Evolutionary conservation across 2,329 filamentous ascomycete genomes (phyloP).

Genomic region (Zymoseptoria pseudotritici): DNA sequence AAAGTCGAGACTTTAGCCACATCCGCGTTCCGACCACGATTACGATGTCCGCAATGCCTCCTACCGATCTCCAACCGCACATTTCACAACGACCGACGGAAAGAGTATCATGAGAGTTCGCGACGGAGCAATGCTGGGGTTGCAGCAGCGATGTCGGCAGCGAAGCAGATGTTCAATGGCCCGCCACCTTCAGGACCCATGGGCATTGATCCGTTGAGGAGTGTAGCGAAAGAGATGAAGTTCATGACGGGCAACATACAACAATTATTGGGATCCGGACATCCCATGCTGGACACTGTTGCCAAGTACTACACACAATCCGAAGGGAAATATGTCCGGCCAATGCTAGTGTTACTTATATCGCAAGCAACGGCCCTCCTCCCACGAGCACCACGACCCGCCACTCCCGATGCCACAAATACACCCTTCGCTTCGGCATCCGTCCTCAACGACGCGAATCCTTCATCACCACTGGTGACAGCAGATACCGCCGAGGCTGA

Average conservation of each 20-base stretch:
- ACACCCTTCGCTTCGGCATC: slow-evolving; percentile 52
- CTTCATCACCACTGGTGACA: slow-evolving; percentile 51
- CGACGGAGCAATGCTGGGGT: slow-evolving; percentile 52
- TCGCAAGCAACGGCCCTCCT: slow-evolving; percentile 82
- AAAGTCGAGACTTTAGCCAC: slow-evolving; percentile 20
- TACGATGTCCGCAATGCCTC: slow-evolving; percentile 28
- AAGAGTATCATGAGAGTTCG: slow-evolving; percentile 30
- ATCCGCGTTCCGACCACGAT: slow-evolving; percentile 9
- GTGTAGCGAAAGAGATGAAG: slow-evolving; percentile 94
- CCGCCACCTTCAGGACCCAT: slow-evolving; percentile 59
- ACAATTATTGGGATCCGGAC: slow-evolving; percentile 85
- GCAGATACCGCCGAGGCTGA: slow-evolving; percentile 41
- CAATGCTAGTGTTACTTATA: slow-evolving; percentile 93
- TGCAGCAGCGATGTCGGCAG: slow-evolving; percentile 62
- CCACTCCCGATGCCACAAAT: slow-evolving; percentile 42
- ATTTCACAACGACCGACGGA: slow-evolving; percentile 25
- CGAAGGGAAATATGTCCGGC: slow-evolving; percentile 93
- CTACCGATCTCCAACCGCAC: slow-evolving; percentile 20
- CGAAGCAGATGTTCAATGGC: slow-evolving; percentile 64
- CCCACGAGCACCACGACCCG: slow-evolving; percentile 50
- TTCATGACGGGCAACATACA: slow-evolving; percentile 89
- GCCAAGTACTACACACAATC: slow-evolving; percentile 97
- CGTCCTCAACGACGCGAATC: slow-evolving; percentile 76
- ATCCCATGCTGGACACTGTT: slow-evolving; percentile 87
- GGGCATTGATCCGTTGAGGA: slow-evolving; percentile 76